These are phyloP conservation scores for Eucalyptus globulus DNA, from an alignment of 345 rosid genomes.

Conservation along the genomic window DNA sequence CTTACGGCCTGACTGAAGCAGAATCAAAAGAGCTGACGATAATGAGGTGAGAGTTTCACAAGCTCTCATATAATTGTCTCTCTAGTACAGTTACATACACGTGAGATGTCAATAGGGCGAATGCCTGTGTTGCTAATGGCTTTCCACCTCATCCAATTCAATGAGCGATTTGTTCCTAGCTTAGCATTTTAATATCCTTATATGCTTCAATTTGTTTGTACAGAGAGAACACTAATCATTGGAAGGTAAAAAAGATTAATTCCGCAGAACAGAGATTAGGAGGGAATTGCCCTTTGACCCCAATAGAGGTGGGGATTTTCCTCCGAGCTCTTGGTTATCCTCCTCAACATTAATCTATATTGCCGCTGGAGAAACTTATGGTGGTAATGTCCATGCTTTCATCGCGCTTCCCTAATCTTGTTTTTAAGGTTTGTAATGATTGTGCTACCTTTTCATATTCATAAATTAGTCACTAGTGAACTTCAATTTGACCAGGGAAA, in stretches of 20 bases:
- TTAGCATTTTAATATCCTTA: neutral
- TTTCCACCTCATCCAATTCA: neutral
- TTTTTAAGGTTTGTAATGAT: too few species aligned
- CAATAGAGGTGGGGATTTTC: slow-evolving; percentile 69
- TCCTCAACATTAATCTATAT: slow-evolving; percentile 33
- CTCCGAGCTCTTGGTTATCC: slow-evolving; percentile 75
- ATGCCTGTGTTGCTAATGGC: neutral
- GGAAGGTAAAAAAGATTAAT: slow-evolving; percentile 88
- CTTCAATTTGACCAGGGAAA: too few species aligned
- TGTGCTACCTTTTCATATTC: too few species aligned
- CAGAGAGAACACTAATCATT: slow-evolving; percentile 79
- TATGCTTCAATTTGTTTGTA: neutral
- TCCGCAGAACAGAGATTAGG: slow-evolving; percentile 66
- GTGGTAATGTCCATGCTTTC: too few species aligned
- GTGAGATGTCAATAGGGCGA: neutral
- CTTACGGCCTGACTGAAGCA: slow-evolving; percentile 61
- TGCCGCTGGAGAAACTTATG: too few species aligned
- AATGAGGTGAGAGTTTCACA: slow-evolving; percentile 43
- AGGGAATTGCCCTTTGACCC: slow-evolving; percentile 85
- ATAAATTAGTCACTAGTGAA: too few species aligned
- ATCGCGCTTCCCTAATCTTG: too few species aligned
- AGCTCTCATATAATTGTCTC: neutral
- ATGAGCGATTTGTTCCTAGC: neutral
- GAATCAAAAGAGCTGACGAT: slow-evolving; percentile 76
- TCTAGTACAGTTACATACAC: neutral